Conservation (phyloP, 139 green algal species). For the Chlorella sp. region DNA sequence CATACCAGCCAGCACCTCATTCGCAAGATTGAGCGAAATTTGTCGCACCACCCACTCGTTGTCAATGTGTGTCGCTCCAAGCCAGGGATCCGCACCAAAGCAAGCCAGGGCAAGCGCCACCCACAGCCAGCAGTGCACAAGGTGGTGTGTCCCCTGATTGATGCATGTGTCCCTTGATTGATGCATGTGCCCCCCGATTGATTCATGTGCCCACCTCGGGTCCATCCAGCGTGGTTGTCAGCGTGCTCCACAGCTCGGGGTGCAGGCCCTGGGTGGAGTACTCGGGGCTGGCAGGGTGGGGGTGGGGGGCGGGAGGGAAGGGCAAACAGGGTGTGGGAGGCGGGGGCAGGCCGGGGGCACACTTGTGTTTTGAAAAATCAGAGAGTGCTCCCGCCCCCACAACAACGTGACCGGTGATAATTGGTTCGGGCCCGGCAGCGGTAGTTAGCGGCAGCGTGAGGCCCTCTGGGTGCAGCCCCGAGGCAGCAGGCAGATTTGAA, state of each 20-base stretch:
- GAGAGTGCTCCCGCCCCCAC: too few relatives aligned
- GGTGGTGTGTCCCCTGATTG: too few relatives aligned
- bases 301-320: not conserved
- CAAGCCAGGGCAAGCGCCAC: too few relatives aligned
- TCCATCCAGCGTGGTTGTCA: conserved; percentile 59
- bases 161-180: too few relatives aligned
- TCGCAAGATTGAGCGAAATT: conserved; percentile 50
- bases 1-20: conserved; percentile 51
- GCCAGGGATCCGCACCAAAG: too few relatives aligned
- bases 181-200: too few relatives aligned
- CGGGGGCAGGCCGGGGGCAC: too few relatives aligned
- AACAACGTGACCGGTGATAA: too few relatives aligned
- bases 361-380: too few relatives aligned
- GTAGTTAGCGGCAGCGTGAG: not conserved
- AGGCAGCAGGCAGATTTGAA: not conserved
- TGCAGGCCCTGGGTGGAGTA: conserved; percentile 56
- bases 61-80: too few relatives aligned
- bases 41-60: too few relatives aligned
- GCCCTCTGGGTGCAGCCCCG: not conserved
- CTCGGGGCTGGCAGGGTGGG: not conserved
- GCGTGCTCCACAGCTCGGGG: conserved; percentile 50
- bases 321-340: not conserved
- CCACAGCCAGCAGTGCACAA: too few relatives aligned
- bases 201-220: conserved; percentile 39
- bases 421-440: not conserved